phyloP scores from a whole-genome alignment of 257 asterid species.

The Fraxinus quadrangulata region DNA sequence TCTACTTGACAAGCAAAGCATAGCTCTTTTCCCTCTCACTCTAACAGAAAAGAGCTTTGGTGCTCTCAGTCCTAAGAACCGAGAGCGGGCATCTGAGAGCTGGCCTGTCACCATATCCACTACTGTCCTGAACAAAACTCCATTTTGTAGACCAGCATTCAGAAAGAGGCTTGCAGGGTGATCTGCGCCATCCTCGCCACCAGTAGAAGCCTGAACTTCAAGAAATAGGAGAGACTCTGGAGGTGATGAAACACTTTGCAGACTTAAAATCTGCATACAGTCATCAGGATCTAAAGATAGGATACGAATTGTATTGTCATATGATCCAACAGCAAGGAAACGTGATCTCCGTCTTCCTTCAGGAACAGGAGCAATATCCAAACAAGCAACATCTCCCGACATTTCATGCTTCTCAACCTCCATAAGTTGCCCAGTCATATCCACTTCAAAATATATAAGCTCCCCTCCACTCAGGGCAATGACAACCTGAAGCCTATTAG shows the following conservation, averaged over 20 bases:
- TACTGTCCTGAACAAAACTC: conserved; percentile 92
- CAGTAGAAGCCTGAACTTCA: conserved; percentile 97
- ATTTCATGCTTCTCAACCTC: conserved; percentile 98
- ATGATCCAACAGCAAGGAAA: conserved; percentile 97
- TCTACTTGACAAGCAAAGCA: conserved; percentile 98
- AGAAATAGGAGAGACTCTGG: conserved; percentile 97
- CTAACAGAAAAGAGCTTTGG: conserved; percentile 85
- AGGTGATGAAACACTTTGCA: conserved; percentile 95
- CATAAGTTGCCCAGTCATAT: conserved; percentile 97
- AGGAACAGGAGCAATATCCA: conserved; percentile 99
- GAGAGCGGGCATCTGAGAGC: conserved; percentile 97
- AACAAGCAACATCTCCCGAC: conserved; percentile 99
- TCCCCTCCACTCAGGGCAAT: conserved; percentile 99
- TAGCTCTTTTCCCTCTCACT: conserved; percentile 90
- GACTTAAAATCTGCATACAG: conserved; percentile 91
- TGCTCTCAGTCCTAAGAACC: conserved; percentile 92
- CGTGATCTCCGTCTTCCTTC: conserved; percentile 99
- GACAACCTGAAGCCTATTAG: conserved; percentile 96
- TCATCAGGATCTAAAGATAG: conserved; percentile 96
- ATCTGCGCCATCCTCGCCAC: conserved; percentile 99
- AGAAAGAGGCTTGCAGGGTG: conserved; percentile 96
- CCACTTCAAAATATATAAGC: conserved; percentile 95
- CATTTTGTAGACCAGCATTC: conserved; percentile 92
- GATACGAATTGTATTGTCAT: conserved; percentile 91
- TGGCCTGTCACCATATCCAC: conserved; percentile 99